A percentile compares a stretch with the other conserved stretches of the same genome.
phyloP scores from a whole-genome alignment of 306 rosid genomes.

The Vicia faba region DNA sequence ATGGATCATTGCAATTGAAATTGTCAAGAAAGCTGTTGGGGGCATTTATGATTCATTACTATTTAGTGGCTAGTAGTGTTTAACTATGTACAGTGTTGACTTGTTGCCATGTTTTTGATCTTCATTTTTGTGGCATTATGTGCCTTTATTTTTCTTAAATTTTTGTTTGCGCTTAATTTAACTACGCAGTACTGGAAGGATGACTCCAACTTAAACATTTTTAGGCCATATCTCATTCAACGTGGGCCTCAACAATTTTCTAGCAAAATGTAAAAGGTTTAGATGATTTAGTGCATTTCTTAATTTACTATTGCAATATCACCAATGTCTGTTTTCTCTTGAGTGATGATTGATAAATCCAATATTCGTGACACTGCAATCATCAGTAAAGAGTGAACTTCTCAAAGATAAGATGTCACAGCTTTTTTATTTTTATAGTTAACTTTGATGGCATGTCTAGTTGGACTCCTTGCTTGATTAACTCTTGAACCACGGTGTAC shows the following conservation, averaged over 20 bases:
- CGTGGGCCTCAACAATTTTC: background rate
- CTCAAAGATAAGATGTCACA: background rate
- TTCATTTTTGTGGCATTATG: background rate
- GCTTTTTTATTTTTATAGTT: background rate
- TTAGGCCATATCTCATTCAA: background rate
- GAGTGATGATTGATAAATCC: too few relatives aligned
- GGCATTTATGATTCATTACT: conserved; percentile 14
- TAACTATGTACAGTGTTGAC: background rate
- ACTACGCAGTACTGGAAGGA: too few relatives aligned
- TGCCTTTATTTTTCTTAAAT: conserved; percentile 14
- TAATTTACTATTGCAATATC: background rate
- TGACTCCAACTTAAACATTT: background rate
- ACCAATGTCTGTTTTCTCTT: background rate
- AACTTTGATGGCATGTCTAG: conserved; percentile 13
- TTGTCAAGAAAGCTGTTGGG: conserved; percentile 9
- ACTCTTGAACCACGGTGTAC: conserved; percentile 1
- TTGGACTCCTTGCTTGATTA: conserved; percentile 10
- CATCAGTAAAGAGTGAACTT: background rate
- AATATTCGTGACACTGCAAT: background rate
- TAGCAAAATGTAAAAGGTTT: conserved; percentile 9
- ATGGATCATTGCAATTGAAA: conserved; percentile 20
- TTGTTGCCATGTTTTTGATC: conserved; percentile 20
- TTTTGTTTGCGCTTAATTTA: background rate
- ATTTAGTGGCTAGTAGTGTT: conserved; percentile 3
- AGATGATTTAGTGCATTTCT: background rate